phyloP scores from a whole-genome alignment of 495 filamentous ascomycete genomes.

The Wilcoxina mikolae region DNA sequence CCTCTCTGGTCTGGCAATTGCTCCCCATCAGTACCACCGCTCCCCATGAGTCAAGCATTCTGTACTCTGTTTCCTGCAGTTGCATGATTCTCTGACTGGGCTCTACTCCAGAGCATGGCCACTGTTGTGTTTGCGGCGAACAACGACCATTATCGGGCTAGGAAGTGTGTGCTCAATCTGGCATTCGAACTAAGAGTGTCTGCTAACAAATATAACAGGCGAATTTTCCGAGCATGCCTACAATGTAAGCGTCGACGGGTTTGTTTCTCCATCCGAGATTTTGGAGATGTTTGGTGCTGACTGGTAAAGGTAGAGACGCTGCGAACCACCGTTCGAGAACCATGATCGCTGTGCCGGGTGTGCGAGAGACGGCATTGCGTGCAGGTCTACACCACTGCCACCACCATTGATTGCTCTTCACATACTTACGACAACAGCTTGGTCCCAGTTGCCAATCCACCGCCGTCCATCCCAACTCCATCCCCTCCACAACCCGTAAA shows the following conservation, averaged over 20 bases:
- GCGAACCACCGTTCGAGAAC: slow-evolving; percentile 23
- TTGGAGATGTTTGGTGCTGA: neutral
- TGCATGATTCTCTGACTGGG: no score
- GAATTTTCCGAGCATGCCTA: neutral
- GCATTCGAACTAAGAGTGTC: neutral
- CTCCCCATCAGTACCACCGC: no score
- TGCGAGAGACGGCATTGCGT: slow-evolving; percentile 19
- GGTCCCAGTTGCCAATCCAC: neutral
- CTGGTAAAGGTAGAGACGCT: slow-evolving; percentile 18
- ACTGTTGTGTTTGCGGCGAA: slow-evolving; percentile 26
- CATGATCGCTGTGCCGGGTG: slow-evolving; percentile 28
- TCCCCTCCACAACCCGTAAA: no score
- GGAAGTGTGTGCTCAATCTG: slow-evolving; percentile 4
- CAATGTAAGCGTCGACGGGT: slow-evolving; percentile 26
- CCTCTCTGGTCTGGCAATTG: no score
- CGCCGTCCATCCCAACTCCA: neutral
- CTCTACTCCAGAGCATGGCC: slow-evolving; percentile 17
- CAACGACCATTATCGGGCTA: slow-evolving; percentile 23
- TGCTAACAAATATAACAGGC: neutral
- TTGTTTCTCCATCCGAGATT: neutral
- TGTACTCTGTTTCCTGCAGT: no score
- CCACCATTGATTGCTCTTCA: neutral
- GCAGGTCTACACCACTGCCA: slow-evolving; percentile 13
- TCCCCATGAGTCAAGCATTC: no score
- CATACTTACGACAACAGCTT: no score